Evolutionary conservation across 305 asterid genomes (phyloP).

Genomic region (Ilex paraguariensis): DNA sequence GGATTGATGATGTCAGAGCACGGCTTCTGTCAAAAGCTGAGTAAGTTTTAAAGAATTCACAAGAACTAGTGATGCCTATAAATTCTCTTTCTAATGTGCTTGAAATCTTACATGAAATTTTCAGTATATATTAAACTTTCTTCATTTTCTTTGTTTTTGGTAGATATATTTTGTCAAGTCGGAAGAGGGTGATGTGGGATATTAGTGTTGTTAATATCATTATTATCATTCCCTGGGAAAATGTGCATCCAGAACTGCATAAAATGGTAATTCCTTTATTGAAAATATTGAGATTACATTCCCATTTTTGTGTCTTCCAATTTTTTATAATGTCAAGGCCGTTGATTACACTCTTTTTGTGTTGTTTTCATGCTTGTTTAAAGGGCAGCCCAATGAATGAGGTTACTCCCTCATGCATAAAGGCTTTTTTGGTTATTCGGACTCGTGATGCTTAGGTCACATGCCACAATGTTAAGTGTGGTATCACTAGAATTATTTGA

Average conservation of each 20-base stretch:
- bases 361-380: too few relatives aligned
- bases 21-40: constrained; percentile 70
- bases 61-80: too few relatives aligned
- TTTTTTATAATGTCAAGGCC: too few relatives aligned
- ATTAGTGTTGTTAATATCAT: constrained; percentile 37
- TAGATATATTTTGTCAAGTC: constrained; percentile 73
- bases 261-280: constrained; percentile 35
- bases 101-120: constrained; percentile 15
- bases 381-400: too few relatives aligned
- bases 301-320: too few relatives aligned
- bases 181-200: constrained; percentile 70
- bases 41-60: constrained; percentile 37
- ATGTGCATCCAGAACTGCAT: constrained; percentile 33
- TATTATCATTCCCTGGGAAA: constrained; percentile 50
- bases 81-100: not conserved
- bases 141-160: constrained; percentile 18
- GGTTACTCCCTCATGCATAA: too few relatives aligned
- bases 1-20: constrained; percentile 51
- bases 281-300: not conserved
- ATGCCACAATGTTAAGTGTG: too few relatives aligned
- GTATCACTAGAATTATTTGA: too few relatives aligned
- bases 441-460: too few relatives aligned
- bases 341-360: too few relatives aligned
- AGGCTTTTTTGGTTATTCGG: too few relatives aligned
- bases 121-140: constrained; percentile 7